phyloP scores from a whole-genome alignment of 164 flowering plant species.

The Vitis labrusca region DNA sequence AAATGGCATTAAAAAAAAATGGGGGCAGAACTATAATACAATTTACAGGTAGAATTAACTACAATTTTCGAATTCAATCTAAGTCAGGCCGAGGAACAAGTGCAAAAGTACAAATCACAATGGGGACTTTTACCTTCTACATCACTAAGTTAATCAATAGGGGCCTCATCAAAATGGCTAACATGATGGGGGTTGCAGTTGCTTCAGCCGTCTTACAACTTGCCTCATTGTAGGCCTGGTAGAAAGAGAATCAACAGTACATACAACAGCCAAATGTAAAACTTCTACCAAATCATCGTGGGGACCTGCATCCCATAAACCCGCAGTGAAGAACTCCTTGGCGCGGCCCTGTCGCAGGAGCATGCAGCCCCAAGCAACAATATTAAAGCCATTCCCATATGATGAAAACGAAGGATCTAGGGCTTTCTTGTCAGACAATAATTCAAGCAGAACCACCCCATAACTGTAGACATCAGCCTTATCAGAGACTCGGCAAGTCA shows the following conservation, averaged over 20 bases:
- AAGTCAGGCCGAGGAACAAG: conserved; percentile 21
- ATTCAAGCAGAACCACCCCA: conserved; percentile 85
- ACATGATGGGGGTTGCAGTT: conserved; percentile 75
- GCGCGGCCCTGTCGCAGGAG: conserved; percentile 87
- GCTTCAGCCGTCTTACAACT: conserved; percentile 79
- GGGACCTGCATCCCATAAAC: conserved; percentile 88
- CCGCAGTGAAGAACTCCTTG: conserved; percentile 76
- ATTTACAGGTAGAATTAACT: conserved; percentile 47
- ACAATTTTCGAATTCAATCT: conserved; percentile 37
- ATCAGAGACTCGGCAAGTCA: conserved; percentile 96
- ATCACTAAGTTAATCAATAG: conserved; percentile 34
- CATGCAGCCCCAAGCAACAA: conserved; percentile 90
- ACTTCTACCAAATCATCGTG: conserved; percentile 83
- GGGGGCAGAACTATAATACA: conserved; percentile 39
- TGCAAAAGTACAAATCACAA: conserved; percentile 28
- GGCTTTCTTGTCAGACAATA: conserved; percentile 87
- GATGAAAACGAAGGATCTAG: conserved; percentile 85
- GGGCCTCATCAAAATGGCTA: conserved; percentile 27
- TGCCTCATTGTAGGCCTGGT: conserved; percentile 90
- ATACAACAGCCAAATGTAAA: conserved; percentile 78
- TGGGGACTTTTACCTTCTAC: conserved; percentile 28
- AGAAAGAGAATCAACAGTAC: conserved; percentile 84
- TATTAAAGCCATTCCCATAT: conserved; percentile 88
- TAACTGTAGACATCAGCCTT: conserved; percentile 94
- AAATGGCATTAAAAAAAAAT: conserved; percentile 22